Evolutionary conservation across 768 basidiomycete genomes (phyloP), one percentile per base, ranked within the genome.

Genomic region (Omphalotus guepiniiformis): DNA sequence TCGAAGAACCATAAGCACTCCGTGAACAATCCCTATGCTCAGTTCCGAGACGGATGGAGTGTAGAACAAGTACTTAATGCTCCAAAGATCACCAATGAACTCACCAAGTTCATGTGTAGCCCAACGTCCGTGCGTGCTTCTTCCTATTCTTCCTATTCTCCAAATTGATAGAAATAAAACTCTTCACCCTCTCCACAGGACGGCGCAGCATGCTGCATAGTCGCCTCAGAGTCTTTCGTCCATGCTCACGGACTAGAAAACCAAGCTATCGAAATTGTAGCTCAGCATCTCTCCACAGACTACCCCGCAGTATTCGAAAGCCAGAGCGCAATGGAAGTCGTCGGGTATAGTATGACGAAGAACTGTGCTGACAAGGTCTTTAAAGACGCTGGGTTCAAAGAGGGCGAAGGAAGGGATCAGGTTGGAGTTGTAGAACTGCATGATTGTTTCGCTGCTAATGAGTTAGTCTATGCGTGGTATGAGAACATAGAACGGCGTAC

Each of bases 361-460:
- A 65, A 64, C 16, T 79, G 78, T 39, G 81, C 88, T 3, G 78
- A 88, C 56, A 69, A 80, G 42, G 85, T 81, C 1, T 93, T 89
- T 59, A 64, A 66, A 34, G 72, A 84, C 34, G 88, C 89, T 12
- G 86, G 86, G 3, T 83, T 90, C 56, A 66, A 67, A 6, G 69
- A 74, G 6, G 83, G 82, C 0, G 60, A 80, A 54, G 85, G 76
- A 6, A 67, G 88, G 36, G 80, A 88, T 49, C 75, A 85, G 48
- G 83, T 93, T 12, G 86, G 86, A n/a, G 88, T 92, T 0, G 66
- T 93, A 6, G 91, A 93, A 60, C 71, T 93, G 6, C 90, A 93
- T 51, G 90, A 93, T 55, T 93, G 91, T 60, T 93, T 91, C 61
- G 76, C 88, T 48, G 73, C 85, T 8, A 88, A 90, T 57, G 88